phyloP scores from a whole-genome alignment of 1,139 yeast species.

The Tardiomyces blankii region DNA sequence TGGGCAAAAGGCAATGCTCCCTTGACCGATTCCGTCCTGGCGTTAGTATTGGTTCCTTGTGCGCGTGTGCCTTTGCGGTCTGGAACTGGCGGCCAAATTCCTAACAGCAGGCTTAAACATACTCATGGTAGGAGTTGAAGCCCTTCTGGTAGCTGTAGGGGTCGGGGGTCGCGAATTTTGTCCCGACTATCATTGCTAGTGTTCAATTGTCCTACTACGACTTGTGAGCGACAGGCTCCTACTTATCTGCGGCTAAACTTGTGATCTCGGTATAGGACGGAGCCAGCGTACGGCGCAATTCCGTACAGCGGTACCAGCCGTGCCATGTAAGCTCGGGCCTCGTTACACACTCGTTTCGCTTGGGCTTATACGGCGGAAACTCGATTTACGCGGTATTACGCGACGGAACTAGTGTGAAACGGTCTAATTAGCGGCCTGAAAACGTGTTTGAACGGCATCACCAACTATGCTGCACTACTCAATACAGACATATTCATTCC shows the following conservation, averaged over 20 bases:
- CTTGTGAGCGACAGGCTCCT: neutral
- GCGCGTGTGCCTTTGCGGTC: too few species aligned
- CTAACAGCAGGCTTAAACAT: neutral
- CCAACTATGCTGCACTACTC: too few species aligned
- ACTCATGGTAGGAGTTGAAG: slow-evolving; percentile 17
- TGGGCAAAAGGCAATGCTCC: slow-evolving; percentile 19
- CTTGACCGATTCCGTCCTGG: slow-evolving; percentile 14
- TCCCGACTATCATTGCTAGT: slow-evolving; percentile 7
- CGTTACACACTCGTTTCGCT: neutral
- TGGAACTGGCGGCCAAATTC: too few species aligned
- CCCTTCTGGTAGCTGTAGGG: slow-evolving; percentile 16
- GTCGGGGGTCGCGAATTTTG: slow-evolving; percentile 12
- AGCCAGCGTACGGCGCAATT: neutral
- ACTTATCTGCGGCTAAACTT: too few species aligned
- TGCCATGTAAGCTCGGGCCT: neutral
- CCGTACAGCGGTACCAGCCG: neutral
- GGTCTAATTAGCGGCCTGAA: too few species aligned
- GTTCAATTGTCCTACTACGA: neutral
- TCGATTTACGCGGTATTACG: too few species aligned
- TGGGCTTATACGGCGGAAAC: too few species aligned
- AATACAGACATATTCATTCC: too few species aligned
- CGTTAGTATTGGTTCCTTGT: neutral
- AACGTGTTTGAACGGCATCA: too few species aligned
- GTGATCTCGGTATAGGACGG: neutral
- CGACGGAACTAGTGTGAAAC: too few species aligned